Percentiles rank a stretch among this genome's conserved stretches.
phyloP scores from a whole-genome alignment of 345 rosid species.

The Hibiscus syriacus region DNA sequence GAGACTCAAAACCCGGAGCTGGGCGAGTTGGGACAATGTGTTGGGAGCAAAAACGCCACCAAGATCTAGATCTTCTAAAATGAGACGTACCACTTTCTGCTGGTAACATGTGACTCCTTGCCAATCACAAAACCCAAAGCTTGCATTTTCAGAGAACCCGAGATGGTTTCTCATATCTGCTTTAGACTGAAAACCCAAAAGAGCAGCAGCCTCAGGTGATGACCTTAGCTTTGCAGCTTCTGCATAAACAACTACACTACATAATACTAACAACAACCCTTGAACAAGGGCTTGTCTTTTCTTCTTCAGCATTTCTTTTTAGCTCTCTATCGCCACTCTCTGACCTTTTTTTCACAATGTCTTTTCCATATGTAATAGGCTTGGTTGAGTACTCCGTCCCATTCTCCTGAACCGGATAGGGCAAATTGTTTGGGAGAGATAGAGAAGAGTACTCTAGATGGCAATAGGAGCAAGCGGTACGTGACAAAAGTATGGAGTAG shows the following conservation, averaged over 20 bases:
- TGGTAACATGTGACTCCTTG: too few species aligned
- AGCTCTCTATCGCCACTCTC: too few species aligned
- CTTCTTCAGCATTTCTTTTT: slow-evolving; percentile 21
- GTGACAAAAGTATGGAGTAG: slow-evolving; percentile 38
- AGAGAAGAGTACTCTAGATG: not conserved
- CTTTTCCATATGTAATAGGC: not conserved
- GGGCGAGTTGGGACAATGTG: slow-evolving; percentile 58
- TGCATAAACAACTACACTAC: slow-evolving; percentile 10
- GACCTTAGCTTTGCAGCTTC: slow-evolving; percentile 8
- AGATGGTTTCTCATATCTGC: slow-evolving; percentile 52
- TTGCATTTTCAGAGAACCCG: slow-evolving; percentile 23
- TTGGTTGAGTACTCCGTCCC: slow-evolving; percentile 2
- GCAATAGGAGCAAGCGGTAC: slow-evolving; percentile 23
- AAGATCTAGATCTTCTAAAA: slow-evolving; percentile 47
- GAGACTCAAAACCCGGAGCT: slow-evolving; percentile 84
- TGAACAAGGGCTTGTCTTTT: slow-evolving; percentile 12
- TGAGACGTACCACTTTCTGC: slow-evolving; percentile 50
- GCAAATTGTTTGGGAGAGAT: not conserved
- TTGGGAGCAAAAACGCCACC: slow-evolving; percentile 51
- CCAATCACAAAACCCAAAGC: too few species aligned
- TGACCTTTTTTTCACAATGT: not conserved
- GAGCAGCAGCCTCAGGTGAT: slow-evolving; percentile 45
- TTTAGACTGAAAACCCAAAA: slow-evolving; percentile 58
- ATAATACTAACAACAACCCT: slow-evolving; percentile 12
- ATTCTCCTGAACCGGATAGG: not conserved